Evolutionary conservation across 805 yeast genomes (phyloP).

Genomic region (Metschnikowia shivogae): DNA sequence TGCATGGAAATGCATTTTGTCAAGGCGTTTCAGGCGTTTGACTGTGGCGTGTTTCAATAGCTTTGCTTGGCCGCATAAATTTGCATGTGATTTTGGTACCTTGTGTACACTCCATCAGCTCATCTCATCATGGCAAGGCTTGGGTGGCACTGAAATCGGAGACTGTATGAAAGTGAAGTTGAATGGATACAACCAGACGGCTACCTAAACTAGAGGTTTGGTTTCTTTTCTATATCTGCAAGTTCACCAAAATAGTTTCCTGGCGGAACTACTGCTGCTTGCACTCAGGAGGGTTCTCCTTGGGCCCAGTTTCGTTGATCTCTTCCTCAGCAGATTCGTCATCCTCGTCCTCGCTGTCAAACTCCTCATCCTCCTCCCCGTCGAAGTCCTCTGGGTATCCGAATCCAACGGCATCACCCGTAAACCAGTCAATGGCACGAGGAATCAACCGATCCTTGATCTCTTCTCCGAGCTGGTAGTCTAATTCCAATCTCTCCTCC

Average conservation of each 20-base stretch:
- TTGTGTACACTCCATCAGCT: no score
- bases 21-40: no score
- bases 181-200: no score
- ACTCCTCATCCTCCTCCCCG: slow-evolving; percentile 59
- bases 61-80: no score
- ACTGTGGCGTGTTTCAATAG: no score
- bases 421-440: slow-evolving; percentile 97
- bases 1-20: no score
- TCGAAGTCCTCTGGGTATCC: slow-evolving; percentile 53
- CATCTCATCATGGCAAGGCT: no score
- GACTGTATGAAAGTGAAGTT: no score
- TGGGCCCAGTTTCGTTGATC: slow-evolving; percentile 47
- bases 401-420: slow-evolving; percentile 91
- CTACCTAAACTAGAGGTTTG: background rate
- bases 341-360: slow-evolving; percentile 58
- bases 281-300: slow-evolving; percentile 72
- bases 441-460: slow-evolving; percentile 94
- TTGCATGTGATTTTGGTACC: no score
- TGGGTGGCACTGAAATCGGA: no score
- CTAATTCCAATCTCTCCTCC: slow-evolving; percentile 82
- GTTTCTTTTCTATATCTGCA: background rate
- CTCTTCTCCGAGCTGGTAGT: slow-evolving; percentile 94
- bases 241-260: background rate
- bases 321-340: slow-evolving; percentile 62
- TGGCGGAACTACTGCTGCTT: slow-evolving; percentile 49